Base-by-base conservation (phyloP, 176 grass and related monocot genomes). In the Oryza glumipatula region DNA sequence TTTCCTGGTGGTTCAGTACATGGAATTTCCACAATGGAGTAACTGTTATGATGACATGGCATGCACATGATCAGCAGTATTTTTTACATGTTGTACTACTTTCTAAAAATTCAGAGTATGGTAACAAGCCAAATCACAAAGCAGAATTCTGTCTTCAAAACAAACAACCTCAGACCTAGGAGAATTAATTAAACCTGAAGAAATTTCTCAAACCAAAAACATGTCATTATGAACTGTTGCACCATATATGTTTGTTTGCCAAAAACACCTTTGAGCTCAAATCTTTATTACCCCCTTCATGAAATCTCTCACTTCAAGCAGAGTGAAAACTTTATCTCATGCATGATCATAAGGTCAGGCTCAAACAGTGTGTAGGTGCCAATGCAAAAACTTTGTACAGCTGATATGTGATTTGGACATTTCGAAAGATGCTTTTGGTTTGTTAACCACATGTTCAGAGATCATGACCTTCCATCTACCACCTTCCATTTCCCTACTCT, bases 381-480 rank as follows among this genome's bases (percentile, higher is more conserved):
- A 19, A 30, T 30, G 30, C 30, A 32, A 33, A 1, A 74, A 48
- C 81, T 74, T 58, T 30, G 69, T 36, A 75, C 17, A 78, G 78
- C 32, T 68, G 73, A 13, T 46, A 48, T 61, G 47, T 74, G 84
- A 86, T 41, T 41, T 90, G 35, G 84, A 90, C 74, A 78, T 17
- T 12, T 17, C 32, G 30, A 66, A 78, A 86, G 79, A 83, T 90
- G 60, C 45, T 74, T 74, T 83, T 82, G 60, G 21, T 82, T 43
- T 51, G 74, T 64, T 68, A 86, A 68, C 47, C 15, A 47, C 67
- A 86, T 83, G 68, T 68, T 83, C 48, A 75, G 61, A 41, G 84
- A 90, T 39, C 5, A 90, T 83, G 84, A 79, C 80, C 26, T 79
- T 16, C 9, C 80, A 90, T 63, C 84, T 68, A 83, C 84, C 67